Evolutionary conservation across 2,329 filamentous ascomycete genomes (phyloP).

Genomic region (Colletotrichum ledebouriae): DNA sequence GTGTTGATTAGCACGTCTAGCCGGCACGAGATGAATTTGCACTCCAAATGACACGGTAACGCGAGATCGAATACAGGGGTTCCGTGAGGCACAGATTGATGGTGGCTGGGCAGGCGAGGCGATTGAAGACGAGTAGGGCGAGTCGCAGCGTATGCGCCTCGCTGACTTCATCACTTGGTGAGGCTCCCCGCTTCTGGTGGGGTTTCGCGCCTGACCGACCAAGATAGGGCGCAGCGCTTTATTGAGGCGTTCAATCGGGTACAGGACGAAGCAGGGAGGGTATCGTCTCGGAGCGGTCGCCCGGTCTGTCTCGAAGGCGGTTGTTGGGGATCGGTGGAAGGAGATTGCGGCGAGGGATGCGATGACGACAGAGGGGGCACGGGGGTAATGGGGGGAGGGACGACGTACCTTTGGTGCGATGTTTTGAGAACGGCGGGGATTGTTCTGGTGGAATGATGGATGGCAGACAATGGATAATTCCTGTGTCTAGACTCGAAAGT

Average conservation of each 20-base stretch:
- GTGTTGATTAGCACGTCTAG: slow-evolving; percentile 35
- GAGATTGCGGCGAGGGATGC: slow-evolving; percentile 46
- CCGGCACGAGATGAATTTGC: slow-evolving; percentile 10
- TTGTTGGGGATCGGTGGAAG: slow-evolving; percentile 39
- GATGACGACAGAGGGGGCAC: slow-evolving; percentile 58
- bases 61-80: neutral
- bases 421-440: slow-evolving; percentile 41
- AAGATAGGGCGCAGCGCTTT: slow-evolving; percentile 36
- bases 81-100: slow-evolving; percentile 11
- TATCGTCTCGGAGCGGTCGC: slow-evolving; percentile 31
- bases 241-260: slow-evolving; percentile 36
- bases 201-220: slow-evolving; percentile 42
- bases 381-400: slow-evolving; percentile 44
- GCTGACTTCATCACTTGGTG: slow-evolving; percentile 42
- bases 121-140: slow-evolving; percentile 15
- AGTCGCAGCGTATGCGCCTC: slow-evolving; percentile 42
- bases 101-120: slow-evolving; percentile 4
- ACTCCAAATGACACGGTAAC: slow-evolving; percentile 6
- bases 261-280: slow-evolving; percentile 9
- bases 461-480: slow-evolving; percentile 31
- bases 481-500: slow-evolving; percentile 32
- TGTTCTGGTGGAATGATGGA: slow-evolving; percentile 38
- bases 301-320: slow-evolving; percentile 17
- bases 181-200: slow-evolving; percentile 43
- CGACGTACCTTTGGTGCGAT: slow-evolving; percentile 44